Evolutionary conservation across 176 grass and related monocot species (phyloP).

Genomic region (Carex littledalei): DNA sequence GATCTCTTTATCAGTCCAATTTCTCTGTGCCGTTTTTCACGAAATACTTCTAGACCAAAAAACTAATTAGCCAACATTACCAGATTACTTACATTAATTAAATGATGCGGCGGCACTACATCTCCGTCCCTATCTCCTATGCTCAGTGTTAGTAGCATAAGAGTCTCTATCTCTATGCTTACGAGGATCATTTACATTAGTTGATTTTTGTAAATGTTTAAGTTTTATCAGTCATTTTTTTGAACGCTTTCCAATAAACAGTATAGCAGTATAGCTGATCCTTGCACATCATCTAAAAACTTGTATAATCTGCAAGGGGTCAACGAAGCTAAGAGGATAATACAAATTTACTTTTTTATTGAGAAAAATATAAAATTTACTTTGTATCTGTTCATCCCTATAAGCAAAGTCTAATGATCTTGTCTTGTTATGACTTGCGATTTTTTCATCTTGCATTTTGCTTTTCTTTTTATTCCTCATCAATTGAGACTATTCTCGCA

Average conservation of each 20-base stretch:
- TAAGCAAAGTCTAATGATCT: too few relatives aligned
- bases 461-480: too few relatives aligned
- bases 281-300: not conserved
- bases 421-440: too few relatives aligned
- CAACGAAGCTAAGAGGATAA: not conserved
- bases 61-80: not conserved
- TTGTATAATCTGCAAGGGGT: not conserved
- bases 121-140: not conserved
- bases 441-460: too few relatives aligned
- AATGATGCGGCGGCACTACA: too few relatives aligned
- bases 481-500: not conserved
- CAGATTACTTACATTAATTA: not conserved
- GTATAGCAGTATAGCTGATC: not conserved
- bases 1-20: not conserved
- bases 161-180: not conserved
- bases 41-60: not conserved
- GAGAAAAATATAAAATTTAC: not conserved
- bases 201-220: not conserved
- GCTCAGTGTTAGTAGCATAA: not conserved
- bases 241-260: not conserved
- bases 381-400: not conserved
- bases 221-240: not conserved
- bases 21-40: not conserved
- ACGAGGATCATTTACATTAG: not conserved
- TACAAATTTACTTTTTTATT: too few relatives aligned